Evolutionary conservation across 148 eudicot genomes (phyloP), one percentile per base, ranked within the genome.

Genomic region (Rheum nobile): DNA sequence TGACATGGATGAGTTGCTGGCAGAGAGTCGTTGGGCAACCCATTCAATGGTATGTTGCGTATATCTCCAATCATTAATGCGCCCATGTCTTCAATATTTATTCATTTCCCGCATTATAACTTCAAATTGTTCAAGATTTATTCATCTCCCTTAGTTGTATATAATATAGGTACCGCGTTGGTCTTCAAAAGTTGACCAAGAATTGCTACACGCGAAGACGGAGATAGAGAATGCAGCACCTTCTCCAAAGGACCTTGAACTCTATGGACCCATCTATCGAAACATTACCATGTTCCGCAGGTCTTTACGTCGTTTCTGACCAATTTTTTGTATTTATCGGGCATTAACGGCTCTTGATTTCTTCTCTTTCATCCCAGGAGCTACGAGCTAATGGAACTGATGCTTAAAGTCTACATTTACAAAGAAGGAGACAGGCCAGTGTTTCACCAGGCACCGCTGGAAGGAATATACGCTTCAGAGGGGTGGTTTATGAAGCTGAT

Each of bases 401-500:
- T 76, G 78, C 94, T 89, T 68, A 87, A 84, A 76, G 87, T 89
- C 31, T 84, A 89, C 50, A 75, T 89, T 17, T 89, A 89, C 80
- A 81, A 84, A 78, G 94, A 87, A 74, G 94, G 94, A 11, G 88
- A 84, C 22, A 82, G 74, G 61, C 86, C 83, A 13, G 84, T 88
- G 67, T 90, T 88, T 74, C 91, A 90, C 74, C 78, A 75, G 31
- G 84, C 87, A 26, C 87, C 85, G 59, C 86, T 88, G 19, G 87
- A 85, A 82, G 92, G 96, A 71, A 88, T 84, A 74, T 90, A 88
- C 67, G 90, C 96, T 68, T 86, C 88, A 1, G 91, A 90, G 80
- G 96, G 92, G 73, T 90, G 96, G 96, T 90, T 90, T 77, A 80
- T 90, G 88, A 90, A 90, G 82, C 81, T 83, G 75, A 67, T 86